A percentile compares a stretch with the other conserved stretches of the same genome.
Conservation (phyloP, 345 rosid genomes). For the Schrenkiella parvula region DNA sequence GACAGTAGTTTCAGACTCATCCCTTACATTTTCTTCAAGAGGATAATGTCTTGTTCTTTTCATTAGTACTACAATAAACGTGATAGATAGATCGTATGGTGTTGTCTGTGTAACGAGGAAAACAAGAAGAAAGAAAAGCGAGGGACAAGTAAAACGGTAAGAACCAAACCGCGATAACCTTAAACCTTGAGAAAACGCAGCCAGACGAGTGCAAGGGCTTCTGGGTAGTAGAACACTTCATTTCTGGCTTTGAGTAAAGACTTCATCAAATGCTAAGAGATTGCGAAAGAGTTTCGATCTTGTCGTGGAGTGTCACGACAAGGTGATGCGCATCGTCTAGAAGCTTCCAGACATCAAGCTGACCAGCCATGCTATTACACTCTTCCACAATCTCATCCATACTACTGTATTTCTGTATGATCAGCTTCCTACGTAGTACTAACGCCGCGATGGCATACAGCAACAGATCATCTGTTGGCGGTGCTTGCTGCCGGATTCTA, state of each 20-base stretch:
- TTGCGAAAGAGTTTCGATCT: conserved; percentile 49
- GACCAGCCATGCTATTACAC: conserved; percentile 97
- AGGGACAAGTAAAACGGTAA: background rate
- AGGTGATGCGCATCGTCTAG: conserved; percentile 88
- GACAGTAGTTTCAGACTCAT: conserved; percentile 20
- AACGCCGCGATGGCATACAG: conserved; percentile 94
- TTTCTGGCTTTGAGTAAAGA: conserved; percentile 20
- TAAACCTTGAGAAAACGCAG: conserved; percentile 27
- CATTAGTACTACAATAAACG: conserved; percentile 16
- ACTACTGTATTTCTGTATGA: conserved; percentile 89
- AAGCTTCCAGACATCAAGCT: conserved; percentile 96
- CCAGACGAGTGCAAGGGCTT: conserved; percentile 33
- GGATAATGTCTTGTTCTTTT: background rate
- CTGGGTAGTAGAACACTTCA: conserved; percentile 33
- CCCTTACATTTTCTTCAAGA: conserved; percentile 12
- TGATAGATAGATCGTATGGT: conserved; percentile 10
- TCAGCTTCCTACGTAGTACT: conserved; percentile 82
- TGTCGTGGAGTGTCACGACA: conserved; percentile 84
- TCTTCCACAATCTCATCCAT: conserved; percentile 98
- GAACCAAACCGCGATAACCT: conserved; percentile 17
- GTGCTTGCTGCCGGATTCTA: conserved; percentile 78
- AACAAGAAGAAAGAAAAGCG: background rate
- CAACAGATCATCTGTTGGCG: conserved; percentile 90
- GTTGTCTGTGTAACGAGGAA: conserved; percentile 18
- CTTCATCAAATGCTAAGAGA: conserved; percentile 29